phyloP scores from a whole-genome alignment of 768 basidiomycete species.

The Crassisporium funariophilum region DNA sequence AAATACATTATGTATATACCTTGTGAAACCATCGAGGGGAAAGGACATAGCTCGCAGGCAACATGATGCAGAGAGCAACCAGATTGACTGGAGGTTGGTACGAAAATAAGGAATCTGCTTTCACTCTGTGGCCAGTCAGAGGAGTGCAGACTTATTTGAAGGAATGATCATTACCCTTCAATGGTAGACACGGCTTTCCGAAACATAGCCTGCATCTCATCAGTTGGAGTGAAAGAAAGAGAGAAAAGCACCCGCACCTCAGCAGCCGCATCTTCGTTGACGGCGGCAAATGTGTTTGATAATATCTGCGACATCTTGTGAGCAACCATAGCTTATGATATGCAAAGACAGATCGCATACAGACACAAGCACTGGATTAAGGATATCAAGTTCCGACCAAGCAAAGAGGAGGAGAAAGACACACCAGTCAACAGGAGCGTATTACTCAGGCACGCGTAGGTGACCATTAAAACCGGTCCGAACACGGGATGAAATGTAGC shows the following conservation, averaged over 20 bases:
- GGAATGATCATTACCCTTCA: constrained; percentile 67
- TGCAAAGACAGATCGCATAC: constrained; percentile 40
- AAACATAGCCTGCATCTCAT: constrained; percentile 77
- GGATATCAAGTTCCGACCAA: constrained; percentile 6
- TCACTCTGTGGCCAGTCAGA: constrained; percentile 48
- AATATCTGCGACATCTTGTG: constrained; percentile 61
- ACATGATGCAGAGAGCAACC: constrained; percentile 81
- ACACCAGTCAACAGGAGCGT: constrained; percentile 86
- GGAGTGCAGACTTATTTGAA: constrained; percentile 1
- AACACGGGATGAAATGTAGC: constrained; percentile 83
- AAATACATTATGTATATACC: constrained; percentile 50
- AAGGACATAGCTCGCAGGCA: constrained; percentile 85
- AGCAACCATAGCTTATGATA: neutral
- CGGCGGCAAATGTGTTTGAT: constrained; percentile 92
- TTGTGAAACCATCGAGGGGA: constrained; percentile 98
- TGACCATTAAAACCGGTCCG: constrained; percentile 89
- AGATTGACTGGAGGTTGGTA: constrained; percentile 95
- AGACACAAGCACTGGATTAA: constrained; percentile 69
- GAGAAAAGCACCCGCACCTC: constrained; percentile 52
- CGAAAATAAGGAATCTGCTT: constrained; percentile 89
- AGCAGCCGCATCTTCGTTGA: constrained; percentile 90
- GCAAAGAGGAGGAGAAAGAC: constrained; percentile 7
- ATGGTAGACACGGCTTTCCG: constrained; percentile 91
- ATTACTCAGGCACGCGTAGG: constrained; percentile 90
- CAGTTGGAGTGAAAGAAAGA: constrained; percentile 5